A percentile compares a stretch with the other conserved stretches of the same genome.
phyloP scores from a whole-genome alignment of 352 stramenopile genomes.

The Pythium brassicae region DNA sequence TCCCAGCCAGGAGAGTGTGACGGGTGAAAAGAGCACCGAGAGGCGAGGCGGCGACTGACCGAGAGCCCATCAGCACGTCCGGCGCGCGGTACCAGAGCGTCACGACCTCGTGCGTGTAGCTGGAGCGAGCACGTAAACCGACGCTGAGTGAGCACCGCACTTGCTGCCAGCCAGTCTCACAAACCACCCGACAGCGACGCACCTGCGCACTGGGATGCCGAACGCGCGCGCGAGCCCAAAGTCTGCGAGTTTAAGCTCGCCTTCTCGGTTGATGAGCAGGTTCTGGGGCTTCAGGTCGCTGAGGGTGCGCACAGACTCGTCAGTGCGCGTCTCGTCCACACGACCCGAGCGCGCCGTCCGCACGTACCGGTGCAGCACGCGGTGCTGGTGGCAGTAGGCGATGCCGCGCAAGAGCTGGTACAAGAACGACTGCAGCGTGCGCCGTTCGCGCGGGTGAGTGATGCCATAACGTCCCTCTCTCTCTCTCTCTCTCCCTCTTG shows the following conservation, averaged over 20 bases:
- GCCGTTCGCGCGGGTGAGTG: not conserved
- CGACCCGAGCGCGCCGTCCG: not conserved
- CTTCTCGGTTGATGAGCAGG: conserved; percentile 96
- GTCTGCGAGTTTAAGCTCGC: conserved; percentile 99
- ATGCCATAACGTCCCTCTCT: not conserved
- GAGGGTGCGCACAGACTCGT: conserved; percentile 17
- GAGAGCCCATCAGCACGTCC: conserved; percentile 97
- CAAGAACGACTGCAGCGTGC: conserved; percentile 86
- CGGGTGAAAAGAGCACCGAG: not conserved
- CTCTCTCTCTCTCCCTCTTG: not conserved
- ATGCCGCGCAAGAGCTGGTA: conserved; percentile 99
- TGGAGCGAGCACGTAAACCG: conserved; percentile 15
- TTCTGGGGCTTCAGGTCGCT: conserved; percentile 99
- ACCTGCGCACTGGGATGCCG: conserved; percentile 97
- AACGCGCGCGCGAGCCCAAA: conserved; percentile 99
- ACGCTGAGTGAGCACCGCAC: not conserved
- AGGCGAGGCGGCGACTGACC: conserved; percentile 50
- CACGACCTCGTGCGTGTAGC: conserved; percentile 99
- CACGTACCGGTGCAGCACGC: conserved; percentile 87
- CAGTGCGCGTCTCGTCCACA: too few relatives aligned
- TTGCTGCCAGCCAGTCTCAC: too few relatives aligned
- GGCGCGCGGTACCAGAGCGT: conserved; percentile 99
- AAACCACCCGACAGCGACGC: not conserved
- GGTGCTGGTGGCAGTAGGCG: conserved; percentile 98
- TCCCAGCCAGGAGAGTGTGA: too few relatives aligned